Evolutionary conservation across 2,329 filamentous ascomycete genomes (phyloP), one percentile per base, ranked within the genome.

Genomic region (Hymenoscyphus repandus): DNA sequence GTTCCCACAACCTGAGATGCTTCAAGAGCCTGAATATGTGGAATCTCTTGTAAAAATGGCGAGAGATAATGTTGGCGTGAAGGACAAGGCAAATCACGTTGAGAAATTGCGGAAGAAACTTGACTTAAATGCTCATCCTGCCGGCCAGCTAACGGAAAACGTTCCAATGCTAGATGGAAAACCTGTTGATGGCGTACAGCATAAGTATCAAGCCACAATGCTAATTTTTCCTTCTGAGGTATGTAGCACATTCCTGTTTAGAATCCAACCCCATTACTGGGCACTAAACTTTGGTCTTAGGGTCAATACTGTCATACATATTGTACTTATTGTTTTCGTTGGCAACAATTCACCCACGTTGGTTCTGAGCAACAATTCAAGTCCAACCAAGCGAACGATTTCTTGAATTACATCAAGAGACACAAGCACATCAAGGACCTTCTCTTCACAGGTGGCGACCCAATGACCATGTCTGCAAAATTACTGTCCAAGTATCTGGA

Each of bases 301-400:
- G 45, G 38, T 7, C 50, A 52, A 52, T 46, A 41, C 13, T 52
- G 50, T n/a, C 50, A 52, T 22, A 11, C 50, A 1, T 48, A 7
- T 17, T 52, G 50, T 36, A 42, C 41, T 13, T 52, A 52, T 20
- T 52, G 50, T 34, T 52, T 52, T 22, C 46, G 50, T 6, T 52
- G 50, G 50, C 13, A 31, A 12, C 50, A 52, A 33, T 52, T 52
- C 17, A 33, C 41, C 11, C 10, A 18, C 17, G 50, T 49, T 18
- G 42, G 39, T 17, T 40, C 32, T 17, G 6, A 15, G 2, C 15
- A 46, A 4, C 45, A 49, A 36, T 52, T 52, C 11, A 49, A 42
- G 15, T 41, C 34, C 30, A 18, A 15, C 11, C 4, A 6, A 30
- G n/a, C 33, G 12, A 12, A 37, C 3, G 10, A 3, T 17, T 31